Base-by-base conservation (phyloP, 2,329 filamentous ascomycete genomes). In the Kalmusia sp. region DNA sequence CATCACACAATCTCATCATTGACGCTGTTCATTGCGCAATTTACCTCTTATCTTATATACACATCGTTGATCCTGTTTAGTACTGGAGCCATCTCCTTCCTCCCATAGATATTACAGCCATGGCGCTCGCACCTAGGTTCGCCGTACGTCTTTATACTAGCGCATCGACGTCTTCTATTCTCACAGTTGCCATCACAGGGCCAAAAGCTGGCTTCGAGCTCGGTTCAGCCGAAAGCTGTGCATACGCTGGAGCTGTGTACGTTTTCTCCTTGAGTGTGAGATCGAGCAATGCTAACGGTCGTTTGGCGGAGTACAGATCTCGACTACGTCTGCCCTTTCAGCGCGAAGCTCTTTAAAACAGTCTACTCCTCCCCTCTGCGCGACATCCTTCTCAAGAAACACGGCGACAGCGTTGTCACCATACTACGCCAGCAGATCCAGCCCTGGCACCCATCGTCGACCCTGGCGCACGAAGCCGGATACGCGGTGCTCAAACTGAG, bases 361-460 rank as follows among this genome's bases (percentile, higher is more conserved):
- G 77, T 97, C 64, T 87, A 88, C 76, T 79, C 75, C 21, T 54
- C 63, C 52, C 76, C 80, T 25, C 84, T 96, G 53, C 79, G 85
- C 54, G 88, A 90, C 1, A 73, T 84, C 41, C 81, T 96, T 63
- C 71, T 85, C 41, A 80, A 93, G 61, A 80, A 82, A 56, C 87
- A 89, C 59, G 64, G 77, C 21, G 81, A 79, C 54, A 82, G 81
- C 56, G 78, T 96, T 2, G 83, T 90, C 64, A 81, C 96, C 63
- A 84, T 98, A 68, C 91, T 97, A 81, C 89, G 93, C 44, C 93
- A 93, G 73, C 92, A 96, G 73, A 86, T 97, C 67, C 92, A 96
- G 79, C 92, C 92, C 12, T 96, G 93, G 93, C 93, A 98, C 77
- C 93, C 93, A 1, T 92, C 89, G 17, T 92, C 71, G 0, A 81